A percentile compares a stretch with the other conserved stretches of the same genome.
Evolutionary conservation across 2,329 filamentous ascomycete species (phyloP).

Genomic region (Corynespora cassiicola): DNA sequence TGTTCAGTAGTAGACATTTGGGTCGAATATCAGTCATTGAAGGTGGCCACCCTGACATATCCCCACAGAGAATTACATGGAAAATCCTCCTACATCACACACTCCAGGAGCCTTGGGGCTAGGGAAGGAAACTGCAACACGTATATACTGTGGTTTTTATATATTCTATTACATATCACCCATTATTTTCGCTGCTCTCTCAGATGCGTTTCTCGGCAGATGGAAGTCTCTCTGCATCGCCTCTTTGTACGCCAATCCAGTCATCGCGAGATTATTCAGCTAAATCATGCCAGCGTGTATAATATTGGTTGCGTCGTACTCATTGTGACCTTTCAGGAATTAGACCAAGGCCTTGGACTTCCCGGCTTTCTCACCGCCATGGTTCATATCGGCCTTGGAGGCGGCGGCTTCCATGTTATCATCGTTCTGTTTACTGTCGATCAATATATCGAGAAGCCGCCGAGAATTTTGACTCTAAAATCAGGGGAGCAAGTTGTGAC

Average conservation of each 20-base stretch:
- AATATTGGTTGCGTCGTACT: constrained; percentile 28
- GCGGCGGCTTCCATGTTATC: constrained; percentile 45
- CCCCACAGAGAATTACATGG: constrained; percentile 51
- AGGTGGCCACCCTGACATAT: not conserved
- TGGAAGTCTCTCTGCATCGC: constrained; percentile 44
- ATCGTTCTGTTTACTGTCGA: constrained; percentile 46
- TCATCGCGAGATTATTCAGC: too few relatives aligned
- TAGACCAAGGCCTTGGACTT: constrained; percentile 30
- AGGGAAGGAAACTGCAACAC: constrained; percentile 53
- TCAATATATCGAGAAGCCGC: constrained; percentile 35
- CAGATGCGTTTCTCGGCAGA: constrained; percentile 48
- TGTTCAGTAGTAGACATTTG: not conserved
- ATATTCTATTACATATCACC: constrained; percentile 55
- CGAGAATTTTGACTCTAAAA: constrained; percentile 25
- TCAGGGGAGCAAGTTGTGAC: constrained; percentile 43
- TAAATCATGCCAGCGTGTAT: constrained; percentile 22
- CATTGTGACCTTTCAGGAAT: constrained; percentile 21
- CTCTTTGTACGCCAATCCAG: constrained; percentile 22
- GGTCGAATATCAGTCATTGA: too few relatives aligned
- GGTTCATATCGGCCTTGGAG: constrained; percentile 47
- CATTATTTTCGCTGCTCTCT: constrained; percentile 42
- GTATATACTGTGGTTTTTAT: constrained; percentile 63
- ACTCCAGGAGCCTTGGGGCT: constrained; percentile 43
- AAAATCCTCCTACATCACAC: constrained; percentile 35
- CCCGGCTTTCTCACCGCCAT: constrained; percentile 36